Base-by-base conservation (phyloP, 2,329 filamentous ascomycete species). In the Neoscytalidium dimidiatum region DNA sequence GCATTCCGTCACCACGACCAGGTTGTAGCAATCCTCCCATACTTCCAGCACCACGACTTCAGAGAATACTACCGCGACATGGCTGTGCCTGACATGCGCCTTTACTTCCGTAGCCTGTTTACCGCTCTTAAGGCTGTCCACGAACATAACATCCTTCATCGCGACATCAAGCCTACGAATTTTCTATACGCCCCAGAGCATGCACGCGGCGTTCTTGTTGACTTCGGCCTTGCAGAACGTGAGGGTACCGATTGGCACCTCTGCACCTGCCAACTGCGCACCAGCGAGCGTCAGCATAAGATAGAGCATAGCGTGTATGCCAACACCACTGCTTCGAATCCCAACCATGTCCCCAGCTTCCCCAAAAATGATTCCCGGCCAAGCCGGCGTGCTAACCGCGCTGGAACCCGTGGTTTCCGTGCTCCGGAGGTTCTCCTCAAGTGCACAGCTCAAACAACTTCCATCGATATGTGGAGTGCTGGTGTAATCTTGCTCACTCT, bases 401-500 rank as follows among this genome's bases (percentile, higher is more conserved):
- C 95, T 4, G 95, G 95, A 21, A 99, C 95, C 4, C 86, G 95
- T 75, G 95, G 95, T 0, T 99, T 99, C 79, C 92, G 95, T 63
- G 95, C 95, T 0, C 95, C 95, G 7, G 95, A 99, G 77, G 95
- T 99, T 2, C 84, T 99, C 0, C 92, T 98, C 79, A 99, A 99
- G 78, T 99, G 95, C 80, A 97, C 94, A 0, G 90, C 93, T 68
- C 95, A 99, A 77, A 96, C 90, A 3, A 94, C 91, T 48, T 75
- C 94, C 70, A 95, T 99, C 70, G 95, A 99, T 75, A 90, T 99
- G 69, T 99, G 95, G 95, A 97, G 92, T 26, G 94, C 90, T 0
- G 95, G 95, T 46, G 94, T 99, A n/a, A 96, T 99, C 64, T 85
- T 99, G 2, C 83, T 99, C n/a, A 99, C 95, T 0, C 90, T 99